Evolutionary conservation across 2,329 filamentous ascomycete genomes (phyloP).

Genomic region (Fusarium bactridioides): DNA sequence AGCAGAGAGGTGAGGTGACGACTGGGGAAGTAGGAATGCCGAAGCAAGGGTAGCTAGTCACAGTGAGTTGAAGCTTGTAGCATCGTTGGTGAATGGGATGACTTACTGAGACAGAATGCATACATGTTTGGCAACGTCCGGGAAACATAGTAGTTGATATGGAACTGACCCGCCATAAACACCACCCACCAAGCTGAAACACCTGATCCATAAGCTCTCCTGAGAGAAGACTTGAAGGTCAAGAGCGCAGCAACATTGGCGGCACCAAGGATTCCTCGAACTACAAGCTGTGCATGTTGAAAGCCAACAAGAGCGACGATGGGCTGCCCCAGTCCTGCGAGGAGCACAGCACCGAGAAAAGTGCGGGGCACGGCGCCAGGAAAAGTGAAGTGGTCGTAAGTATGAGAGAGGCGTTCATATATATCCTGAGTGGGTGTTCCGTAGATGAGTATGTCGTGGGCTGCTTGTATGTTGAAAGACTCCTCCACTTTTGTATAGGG

Average conservation of each 20-base stretch:
- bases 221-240: constrained; percentile 70
- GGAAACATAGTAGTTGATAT: constrained; percentile 91
- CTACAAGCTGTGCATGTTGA: constrained; percentile 66
- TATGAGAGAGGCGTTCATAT: constrained; percentile 60
- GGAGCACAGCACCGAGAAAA: constrained; percentile 81
- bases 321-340: constrained; percentile 77
- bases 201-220: constrained; percentile 70
- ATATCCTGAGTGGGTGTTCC: constrained; percentile 73
- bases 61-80: background rate
- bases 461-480: constrained; percentile 95
- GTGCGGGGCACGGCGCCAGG: constrained; percentile 91
- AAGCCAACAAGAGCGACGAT: constrained; percentile 65
- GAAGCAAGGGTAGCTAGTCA: constrained; percentile 70
- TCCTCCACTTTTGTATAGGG: constrained; percentile 99
- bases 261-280: constrained; percentile 79
- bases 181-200: constrained; percentile 81
- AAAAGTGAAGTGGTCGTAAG: constrained; percentile 91
- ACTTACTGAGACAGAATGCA: constrained; percentile 84
- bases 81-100: background rate
- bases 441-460: constrained; percentile 86
- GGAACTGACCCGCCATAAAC: constrained; percentile 86
- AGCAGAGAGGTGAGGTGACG: constrained; percentile 39
- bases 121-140: constrained; percentile 96
- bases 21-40: constrained; percentile 53
- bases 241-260: constrained; percentile 76